Evolutionary conservation across 1,284 basidiomycete genomes (phyloP).

Genomic region (Limonomyces culmigenus): DNA sequence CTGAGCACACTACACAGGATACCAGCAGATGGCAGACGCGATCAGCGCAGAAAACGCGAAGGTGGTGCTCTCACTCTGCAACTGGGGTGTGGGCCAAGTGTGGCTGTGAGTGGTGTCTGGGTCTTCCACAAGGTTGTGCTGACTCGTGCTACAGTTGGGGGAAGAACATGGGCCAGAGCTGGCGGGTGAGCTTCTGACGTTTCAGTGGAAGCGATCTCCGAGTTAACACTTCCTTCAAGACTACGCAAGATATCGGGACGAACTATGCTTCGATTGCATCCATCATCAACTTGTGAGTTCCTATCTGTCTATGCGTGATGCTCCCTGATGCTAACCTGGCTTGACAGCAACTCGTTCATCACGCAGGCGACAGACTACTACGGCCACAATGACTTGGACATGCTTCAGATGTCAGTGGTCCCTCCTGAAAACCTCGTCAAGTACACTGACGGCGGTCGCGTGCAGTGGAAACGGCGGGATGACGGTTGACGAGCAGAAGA

Average conservation of each 20-base stretch:
- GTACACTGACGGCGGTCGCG: no score
- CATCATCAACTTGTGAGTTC: slow-evolving; percentile 24
- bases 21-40: slow-evolving; percentile 29
- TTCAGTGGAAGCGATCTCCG: no score
- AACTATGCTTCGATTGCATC: slow-evolving; percentile 20
- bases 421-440: not conserved
- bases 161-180: slow-evolving; percentile 23
- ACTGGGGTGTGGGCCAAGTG: slow-evolving; percentile 33
- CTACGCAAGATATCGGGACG: slow-evolving; percentile 17
- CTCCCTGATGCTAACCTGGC: not conserved
- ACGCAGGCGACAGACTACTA: slow-evolving; percentile 41
- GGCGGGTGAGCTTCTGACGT: slow-evolving; percentile 20
- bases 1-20: no score
- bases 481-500: slow-evolving; percentile 40
- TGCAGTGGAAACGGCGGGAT: slow-evolving; percentile 38
- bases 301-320: slow-evolving; percentile 1
- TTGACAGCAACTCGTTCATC: slow-evolving; percentile 19
- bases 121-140: not conserved
- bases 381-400: slow-evolving; percentile 44
- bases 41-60: slow-evolving; percentile 23
- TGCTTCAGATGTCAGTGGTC: slow-evolving; percentile 19
- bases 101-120: slow-evolving; percentile 18
- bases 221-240: no score
- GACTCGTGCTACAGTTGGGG: slow-evolving; percentile 17
- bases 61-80: slow-evolving; percentile 30